Evolutionary conservation across 345 rosid species (phyloP), one percentile per base, ranked within the genome.

Genomic region (Acer negundo): DNA sequence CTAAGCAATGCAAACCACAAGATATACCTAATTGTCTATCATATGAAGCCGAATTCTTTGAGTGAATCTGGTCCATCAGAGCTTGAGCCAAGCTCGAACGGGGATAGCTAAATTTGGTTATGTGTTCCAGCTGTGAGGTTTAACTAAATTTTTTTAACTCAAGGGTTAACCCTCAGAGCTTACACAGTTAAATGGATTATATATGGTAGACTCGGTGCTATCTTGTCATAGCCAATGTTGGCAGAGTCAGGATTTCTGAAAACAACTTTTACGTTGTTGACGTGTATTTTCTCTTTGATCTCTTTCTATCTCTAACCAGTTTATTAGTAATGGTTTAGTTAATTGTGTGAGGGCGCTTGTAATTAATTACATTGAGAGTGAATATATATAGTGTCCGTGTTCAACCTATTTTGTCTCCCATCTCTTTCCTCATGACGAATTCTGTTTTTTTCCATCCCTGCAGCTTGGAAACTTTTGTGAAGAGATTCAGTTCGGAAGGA

Each of bases 401-500:
- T 53, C 58, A 53, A 53, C 64, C 28, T 23, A n/a, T 61, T 61
- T 22, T 22, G 3, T 9, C 11, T n/a, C 11, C 23, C n/a, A 6
- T 58, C 12, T 58, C 24, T 58, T 22, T 58, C 62, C 62, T 58
- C 4, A 64, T 77, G 64, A 80, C 67, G 31, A 53, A 62, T 13
- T 68, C 44, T 63, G 9, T 61, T 77, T 22, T 22, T 22, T 20
- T 53, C 9, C 49, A 4, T 51, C 40, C 40, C 28, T 83, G 82
- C 83, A 88, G 91, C 81, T 42, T 88, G 88, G 89, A 84, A 86
- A 73, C 80, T 83, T 42, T 72, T 78, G 77, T 87, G 86, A 89
- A 75, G 80, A 35, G 28, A 65, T 44, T 49, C 19, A 68, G 72
- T 44, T 56, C 19, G 10, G 28, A 66, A 26, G 24, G 40, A 75